phyloP scores from a whole-genome alignment of 345 rosid genomes.

The Cochlearia excelsa region DNA sequence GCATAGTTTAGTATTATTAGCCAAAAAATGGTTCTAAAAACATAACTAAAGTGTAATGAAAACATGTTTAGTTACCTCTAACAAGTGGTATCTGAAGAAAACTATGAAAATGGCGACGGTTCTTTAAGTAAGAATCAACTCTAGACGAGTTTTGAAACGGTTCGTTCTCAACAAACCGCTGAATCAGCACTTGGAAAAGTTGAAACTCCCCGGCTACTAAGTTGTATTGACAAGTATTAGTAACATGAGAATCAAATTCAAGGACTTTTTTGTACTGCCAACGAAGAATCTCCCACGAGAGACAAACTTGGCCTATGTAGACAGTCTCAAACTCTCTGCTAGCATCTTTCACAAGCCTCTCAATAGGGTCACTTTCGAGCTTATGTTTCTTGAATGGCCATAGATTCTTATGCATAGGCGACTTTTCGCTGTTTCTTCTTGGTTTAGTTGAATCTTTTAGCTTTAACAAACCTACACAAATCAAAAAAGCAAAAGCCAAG shows the following conservation, averaged over 20 bases:
- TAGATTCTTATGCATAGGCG: conserved; percentile 35
- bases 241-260: conserved; percentile 46
- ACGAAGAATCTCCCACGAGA: conserved; percentile 85
- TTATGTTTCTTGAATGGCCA: conserved; percentile 46
- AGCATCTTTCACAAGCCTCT: conserved; percentile 45
- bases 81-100: conserved; percentile 75
- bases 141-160: conserved; percentile 62
- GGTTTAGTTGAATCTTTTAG: conserved; percentile 42
- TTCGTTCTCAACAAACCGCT: conserved; percentile 74
- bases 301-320: conserved; percentile 75
- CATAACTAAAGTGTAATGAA: background rate
- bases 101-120: conserved; percentile 47
- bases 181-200: conserved; percentile 74
- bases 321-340: conserved; percentile 65
- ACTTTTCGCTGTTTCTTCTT: conserved; percentile 18
- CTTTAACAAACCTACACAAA: conserved; percentile 53
- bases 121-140: conserved; percentile 58
- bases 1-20: background rate
- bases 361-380: conserved; percentile 34
- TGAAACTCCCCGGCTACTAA: conserved; percentile 75
- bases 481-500: conserved; percentile 9
- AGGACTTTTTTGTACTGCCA: conserved; percentile 64
- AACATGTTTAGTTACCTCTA: conserved; percentile 48
- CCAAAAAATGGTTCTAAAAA: background rate
- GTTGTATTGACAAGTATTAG: conserved; percentile 46